Percentiles rank a stretch among this genome's conserved stretches.
These are phyloP conservation scores for Mortierella sp. DNA, from an alignment of 371 early-diverging fungal genomes.

Conservation along the genomic window DNA sequence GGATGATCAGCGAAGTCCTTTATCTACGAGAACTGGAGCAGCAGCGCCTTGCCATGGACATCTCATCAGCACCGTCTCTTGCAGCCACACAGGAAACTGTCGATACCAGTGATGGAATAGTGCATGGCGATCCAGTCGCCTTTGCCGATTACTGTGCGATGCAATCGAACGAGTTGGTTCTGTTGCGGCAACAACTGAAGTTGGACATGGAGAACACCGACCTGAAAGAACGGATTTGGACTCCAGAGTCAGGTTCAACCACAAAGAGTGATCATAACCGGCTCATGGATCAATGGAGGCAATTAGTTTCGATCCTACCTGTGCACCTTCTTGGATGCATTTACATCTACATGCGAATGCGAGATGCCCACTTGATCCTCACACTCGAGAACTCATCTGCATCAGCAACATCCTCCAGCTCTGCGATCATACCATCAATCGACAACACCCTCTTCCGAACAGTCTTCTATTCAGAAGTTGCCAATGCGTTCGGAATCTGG, in stretches of 20 bases:
- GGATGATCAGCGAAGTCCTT: constrained; percentile 31
- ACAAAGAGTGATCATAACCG: too few relatives aligned
- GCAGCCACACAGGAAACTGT: too few relatives aligned
- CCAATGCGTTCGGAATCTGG: constrained; percentile 77
- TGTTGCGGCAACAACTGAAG: constrained; percentile 26
- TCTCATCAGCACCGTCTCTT: neutral
- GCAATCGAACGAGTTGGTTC: constrained; percentile 43
- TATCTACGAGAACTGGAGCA: constrained; percentile 20
- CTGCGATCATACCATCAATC: constrained; percentile 3
- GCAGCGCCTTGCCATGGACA: neutral
- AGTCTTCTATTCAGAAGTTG: constrained; percentile 69
- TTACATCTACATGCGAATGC: constrained; percentile 39
- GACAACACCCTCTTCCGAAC: constrained; percentile 60
- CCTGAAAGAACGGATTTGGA: too few relatives aligned
- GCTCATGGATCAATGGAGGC: too few relatives aligned
- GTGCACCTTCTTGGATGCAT: constrained; percentile 28
- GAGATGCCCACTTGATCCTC: constrained; percentile 36
- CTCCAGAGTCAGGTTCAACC: too few relatives aligned
- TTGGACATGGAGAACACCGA: constrained; percentile 13
- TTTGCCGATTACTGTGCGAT: constrained; percentile 46
- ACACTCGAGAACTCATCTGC: constrained; percentile 5
- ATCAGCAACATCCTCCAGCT: neutral
- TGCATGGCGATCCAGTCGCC: constrained; percentile 10
- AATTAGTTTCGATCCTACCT: constrained; percentile 22
- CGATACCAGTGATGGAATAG: neutral